Conservation (phyloP, 805 yeast species). For the Saccharomyces jurei region DNA sequence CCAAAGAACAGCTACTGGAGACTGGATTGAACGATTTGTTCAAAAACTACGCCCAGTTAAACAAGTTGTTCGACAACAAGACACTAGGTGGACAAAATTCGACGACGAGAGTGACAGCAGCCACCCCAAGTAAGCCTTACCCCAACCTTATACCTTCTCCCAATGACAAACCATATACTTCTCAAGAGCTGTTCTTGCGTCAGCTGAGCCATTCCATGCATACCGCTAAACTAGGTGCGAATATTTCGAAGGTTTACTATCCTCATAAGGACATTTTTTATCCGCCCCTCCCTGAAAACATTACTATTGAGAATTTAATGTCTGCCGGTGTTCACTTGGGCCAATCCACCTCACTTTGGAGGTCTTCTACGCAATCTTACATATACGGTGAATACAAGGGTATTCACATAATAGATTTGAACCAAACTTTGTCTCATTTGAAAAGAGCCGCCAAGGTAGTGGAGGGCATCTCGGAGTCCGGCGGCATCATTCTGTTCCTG, state of each 20-base stretch:
- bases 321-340: conserved; percentile 96
- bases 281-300: conserved; percentile 50
- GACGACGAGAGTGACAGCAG: background rate
- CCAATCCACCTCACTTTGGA: conserved; percentile 71
- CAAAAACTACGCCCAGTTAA: conserved; percentile 20
- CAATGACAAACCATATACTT: conserved; percentile 57
- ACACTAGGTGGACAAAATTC: background rate
- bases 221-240: conserved; percentile 57
- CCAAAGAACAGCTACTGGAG: conserved; percentile 26
- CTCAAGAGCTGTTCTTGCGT: conserved; percentile 71
- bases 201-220: conserved; percentile 52
- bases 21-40: conserved; percentile 24
- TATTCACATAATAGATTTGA: conserved; percentile 84
- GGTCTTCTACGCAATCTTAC: conserved; percentile 77
- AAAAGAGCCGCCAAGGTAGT: conserved; percentile 81
- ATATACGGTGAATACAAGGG: conserved; percentile 84
- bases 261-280: conserved; percentile 59
- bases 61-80: conserved; percentile 4
- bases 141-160: conserved; percentile 60
- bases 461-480: conserved; percentile 71
- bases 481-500: conserved; percentile 77
- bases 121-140: conserved; percentile 14
- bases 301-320: conserved; percentile 61
- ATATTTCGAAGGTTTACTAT: conserved; percentile 49
- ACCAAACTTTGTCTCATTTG: conserved; percentile 67